Evolutionary conservation across 2,329 filamentous ascomycete species (phyloP), one percentile per base, ranked within the genome.

Genomic region (Fusarium sacchari): DNA sequence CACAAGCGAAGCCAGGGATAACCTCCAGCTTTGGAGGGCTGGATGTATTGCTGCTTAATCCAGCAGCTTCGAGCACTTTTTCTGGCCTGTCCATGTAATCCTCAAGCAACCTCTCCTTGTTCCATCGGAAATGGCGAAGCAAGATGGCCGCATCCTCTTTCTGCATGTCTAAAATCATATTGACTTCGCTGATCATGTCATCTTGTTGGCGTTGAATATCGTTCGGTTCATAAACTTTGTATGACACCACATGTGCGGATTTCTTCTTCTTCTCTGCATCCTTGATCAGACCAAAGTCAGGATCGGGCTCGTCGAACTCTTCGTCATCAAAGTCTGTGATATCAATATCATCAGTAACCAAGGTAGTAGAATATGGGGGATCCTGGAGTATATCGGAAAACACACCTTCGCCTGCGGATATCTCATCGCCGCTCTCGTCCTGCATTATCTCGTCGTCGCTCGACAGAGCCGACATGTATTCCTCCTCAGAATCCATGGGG

Each of bases 401-500:
- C 67, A 52, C 77, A 88, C 87, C 87, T 77, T 89, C 88, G 24
- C 79, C 85, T 11, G 81, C 87, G 4, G 88, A 89, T 70, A 89
- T 83, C 81, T 88, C 91, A 77, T 95, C 94, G 61, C 94, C 95
- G 76, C 93, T 95, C 69, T 93, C 91, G 78, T 95, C 93, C 72
- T 93, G 89, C 82, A 92, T 88, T 68, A 94, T 89, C 73, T 93
- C 92, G 62, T 92, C 91, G 46, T 92, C 92, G 74, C 79, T 97
- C 46, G 94, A 96, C 77, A 92, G 87, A 80, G 91, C 91, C 77
- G 93, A 97, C 89, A 96, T 93, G 82, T 95, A 95, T 69, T 98
- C 96, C 79, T 98, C 95, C 78, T 98, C 96, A 14, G 95, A 98
- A 85, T 97, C 95, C 95, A 98, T 98, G 73, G 86, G 89, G 82